phyloP scores from a whole-genome alignment of 106 monocot species.

The Phalaenopsis equestris region DNA sequence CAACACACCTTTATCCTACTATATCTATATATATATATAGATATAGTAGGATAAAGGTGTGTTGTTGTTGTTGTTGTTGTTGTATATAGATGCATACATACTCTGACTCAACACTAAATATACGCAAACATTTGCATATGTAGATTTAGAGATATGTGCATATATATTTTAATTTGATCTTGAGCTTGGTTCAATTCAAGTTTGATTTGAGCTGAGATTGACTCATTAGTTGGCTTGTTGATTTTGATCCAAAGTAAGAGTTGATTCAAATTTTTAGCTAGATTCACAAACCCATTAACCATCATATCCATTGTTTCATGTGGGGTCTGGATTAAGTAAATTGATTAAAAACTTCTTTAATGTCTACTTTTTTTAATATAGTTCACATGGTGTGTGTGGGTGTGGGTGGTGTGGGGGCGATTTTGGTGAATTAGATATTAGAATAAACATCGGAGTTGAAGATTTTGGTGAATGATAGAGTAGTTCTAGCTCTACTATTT shows the following conservation, averaged over 20 bases:
- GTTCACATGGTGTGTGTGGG: background rate
- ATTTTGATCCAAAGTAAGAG: background rate
- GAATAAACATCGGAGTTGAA: background rate
- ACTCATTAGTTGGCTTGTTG: background rate
- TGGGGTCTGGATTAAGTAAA: background rate
- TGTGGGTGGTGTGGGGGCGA: background rate
- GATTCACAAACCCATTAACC: background rate
- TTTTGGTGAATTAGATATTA: background rate
- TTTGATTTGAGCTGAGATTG: background rate
- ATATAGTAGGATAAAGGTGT: too few relatives aligned
- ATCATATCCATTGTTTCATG: background rate
- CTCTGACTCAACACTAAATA: too few relatives aligned
- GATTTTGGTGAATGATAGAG: background rate
- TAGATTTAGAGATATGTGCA: background rate
- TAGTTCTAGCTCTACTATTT: background rate
- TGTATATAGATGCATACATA: background rate
- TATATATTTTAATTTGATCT: background rate
- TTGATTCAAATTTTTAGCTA: background rate
- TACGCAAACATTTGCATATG: background rate
- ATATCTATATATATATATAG: background rate
- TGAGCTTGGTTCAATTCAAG: background rate
- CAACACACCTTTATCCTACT: too few relatives aligned
- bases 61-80: too few relatives aligned
- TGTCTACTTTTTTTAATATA: background rate
- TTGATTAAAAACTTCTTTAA: background rate